Conservation (phyloP, 2,329 filamentous ascomycete species). For the Aspergillus sp. region DNA sequence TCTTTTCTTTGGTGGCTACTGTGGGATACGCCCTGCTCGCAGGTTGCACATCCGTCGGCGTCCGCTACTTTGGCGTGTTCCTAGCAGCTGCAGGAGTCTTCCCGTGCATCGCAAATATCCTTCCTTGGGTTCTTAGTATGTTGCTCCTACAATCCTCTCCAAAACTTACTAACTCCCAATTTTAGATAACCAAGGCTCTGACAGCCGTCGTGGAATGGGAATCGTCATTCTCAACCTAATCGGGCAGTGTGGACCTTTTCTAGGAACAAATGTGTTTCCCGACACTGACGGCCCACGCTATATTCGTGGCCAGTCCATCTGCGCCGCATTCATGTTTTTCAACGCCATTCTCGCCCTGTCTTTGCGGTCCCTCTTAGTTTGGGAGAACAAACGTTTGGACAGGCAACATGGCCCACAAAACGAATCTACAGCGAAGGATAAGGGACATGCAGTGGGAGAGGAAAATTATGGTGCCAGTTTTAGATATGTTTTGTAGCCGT, state of each 20-base stretch:
- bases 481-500: constrained; percentile 35
- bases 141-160: not conserved
- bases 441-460: constrained; percentile 27
- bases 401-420: constrained; percentile 41
- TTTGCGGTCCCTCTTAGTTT: constrained; percentile 55
- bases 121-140: constrained; percentile 64
- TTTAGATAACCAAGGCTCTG: constrained; percentile 66
- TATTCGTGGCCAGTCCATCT: constrained; percentile 59
- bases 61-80: constrained; percentile 55
- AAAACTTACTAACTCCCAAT: not conserved
- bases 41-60: constrained; percentile 50
- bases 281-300: constrained; percentile 47
- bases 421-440: constrained; percentile 14
- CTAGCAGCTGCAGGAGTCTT: constrained; percentile 64
- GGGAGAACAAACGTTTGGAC: constrained; percentile 63
- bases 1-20: constrained; percentile 57
- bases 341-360: constrained; percentile 56
- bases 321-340: constrained; percentile 62
- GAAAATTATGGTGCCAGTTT: constrained; percentile 43
- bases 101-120: constrained; percentile 67
- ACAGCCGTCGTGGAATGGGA: constrained; percentile 65
- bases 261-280: constrained; percentile 66
- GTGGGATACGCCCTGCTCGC: constrained; percentile 67
- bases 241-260: constrained; percentile 63
- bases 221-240: constrained; percentile 68